Evolutionary conservation across 2,329 filamentous ascomycete species (phyloP).

Genomic region (Ilyonectria destructans): DNA sequence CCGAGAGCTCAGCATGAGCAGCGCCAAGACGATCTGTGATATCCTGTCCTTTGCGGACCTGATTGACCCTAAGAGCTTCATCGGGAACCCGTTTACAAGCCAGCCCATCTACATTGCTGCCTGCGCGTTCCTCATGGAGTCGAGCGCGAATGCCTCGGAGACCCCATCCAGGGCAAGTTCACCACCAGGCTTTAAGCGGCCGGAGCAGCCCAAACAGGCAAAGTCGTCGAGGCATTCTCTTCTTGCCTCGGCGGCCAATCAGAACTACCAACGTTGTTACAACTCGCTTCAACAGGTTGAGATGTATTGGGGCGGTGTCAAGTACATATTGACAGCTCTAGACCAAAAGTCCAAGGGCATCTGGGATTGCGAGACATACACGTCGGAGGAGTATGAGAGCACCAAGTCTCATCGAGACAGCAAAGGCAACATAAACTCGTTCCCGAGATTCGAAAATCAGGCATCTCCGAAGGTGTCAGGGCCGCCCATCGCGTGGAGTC

Average conservation of each 20-base stretch:
- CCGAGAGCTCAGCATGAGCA: slow-evolving; percentile 87
- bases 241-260: slow-evolving; percentile 84
- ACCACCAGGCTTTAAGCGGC: slow-evolving; percentile 55
- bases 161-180: slow-evolving; percentile 72
- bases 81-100: slow-evolving; percentile 90
- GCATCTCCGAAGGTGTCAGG: slow-evolving; percentile 64
- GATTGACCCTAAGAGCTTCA: slow-evolving; percentile 88
- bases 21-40: slow-evolving; percentile 92
- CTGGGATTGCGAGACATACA: slow-evolving; percentile 81
- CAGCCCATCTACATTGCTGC: slow-evolving; percentile 94
- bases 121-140: slow-evolving; percentile 90
- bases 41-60: slow-evolving; percentile 90
- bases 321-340: slow-evolving; percentile 88
- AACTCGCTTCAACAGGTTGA: slow-evolving; percentile 87
- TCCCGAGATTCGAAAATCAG: slow-evolving; percentile 63
- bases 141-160: slow-evolving; percentile 78
- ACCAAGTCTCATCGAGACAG: slow-evolving; percentile 69
- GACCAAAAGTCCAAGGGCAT: slow-evolving; percentile 92
- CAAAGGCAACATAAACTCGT: slow-evolving; percentile 53
- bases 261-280: slow-evolving; percentile 91
- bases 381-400: slow-evolving; percentile 83
- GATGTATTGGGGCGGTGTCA: slow-evolving; percentile 87
- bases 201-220: slow-evolving; percentile 40
- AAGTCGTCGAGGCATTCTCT: slow-evolving; percentile 79
- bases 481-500: slow-evolving; percentile 82